Conservation (phyloP, 768 basidiomycete genomes). For the Cystofilobasidium macerans region DNA sequence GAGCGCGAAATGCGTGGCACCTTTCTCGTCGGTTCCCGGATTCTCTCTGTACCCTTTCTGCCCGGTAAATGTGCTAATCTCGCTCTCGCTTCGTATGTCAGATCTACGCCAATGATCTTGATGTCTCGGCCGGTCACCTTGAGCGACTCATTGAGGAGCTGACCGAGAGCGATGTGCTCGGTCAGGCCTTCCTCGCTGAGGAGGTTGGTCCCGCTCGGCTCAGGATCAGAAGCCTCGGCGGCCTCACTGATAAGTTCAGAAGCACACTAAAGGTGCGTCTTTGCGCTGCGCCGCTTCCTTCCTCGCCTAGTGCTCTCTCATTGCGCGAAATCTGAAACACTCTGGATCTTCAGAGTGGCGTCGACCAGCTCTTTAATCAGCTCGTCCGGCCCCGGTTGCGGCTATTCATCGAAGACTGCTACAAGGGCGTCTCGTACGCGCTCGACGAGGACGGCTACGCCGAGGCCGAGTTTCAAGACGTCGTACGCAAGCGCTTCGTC, state of each 20-base stretch:
- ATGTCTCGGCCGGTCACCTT: slow-evolving; percentile 77
- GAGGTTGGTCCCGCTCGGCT: slow-evolving; percentile 26
- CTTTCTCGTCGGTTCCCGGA: slow-evolving; percentile 57
- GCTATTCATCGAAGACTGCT: slow-evolving; percentile 70
- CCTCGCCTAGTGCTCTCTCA: background rate
- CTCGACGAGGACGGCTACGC: slow-evolving; percentile 81
- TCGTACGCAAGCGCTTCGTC: slow-evolving; percentile 78
- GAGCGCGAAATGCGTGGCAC: slow-evolving; percentile 68
- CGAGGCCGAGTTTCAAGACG: slow-evolving; percentile 70
- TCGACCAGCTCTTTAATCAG: slow-evolving; percentile 94
- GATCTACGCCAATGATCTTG: slow-evolving; percentile 89
- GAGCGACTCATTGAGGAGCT: slow-evolving; percentile 67
- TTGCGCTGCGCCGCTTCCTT: background rate
- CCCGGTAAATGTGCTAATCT: no score
- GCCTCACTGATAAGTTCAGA: slow-evolving; percentile 48
- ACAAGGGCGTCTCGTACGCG: slow-evolving; percentile 77
- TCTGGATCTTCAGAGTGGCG: slow-evolving; percentile 50
- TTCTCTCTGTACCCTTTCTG: background rate
- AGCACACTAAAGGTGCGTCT: slow-evolving; percentile 57
- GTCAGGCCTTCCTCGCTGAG: slow-evolving; percentile 30
- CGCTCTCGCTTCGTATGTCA: no score
- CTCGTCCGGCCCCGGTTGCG: slow-evolving; percentile 77
- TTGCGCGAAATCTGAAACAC: no score
- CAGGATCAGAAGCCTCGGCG: slow-evolving; percentile 24
- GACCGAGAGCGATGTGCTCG: slow-evolving; percentile 44